A percentile compares a stretch with the other conserved stretches of the same genome.
Evolutionary conservation across 495 filamentous ascomycete species (phyloP).

Genomic region (Acidiella bohemica): DNA sequence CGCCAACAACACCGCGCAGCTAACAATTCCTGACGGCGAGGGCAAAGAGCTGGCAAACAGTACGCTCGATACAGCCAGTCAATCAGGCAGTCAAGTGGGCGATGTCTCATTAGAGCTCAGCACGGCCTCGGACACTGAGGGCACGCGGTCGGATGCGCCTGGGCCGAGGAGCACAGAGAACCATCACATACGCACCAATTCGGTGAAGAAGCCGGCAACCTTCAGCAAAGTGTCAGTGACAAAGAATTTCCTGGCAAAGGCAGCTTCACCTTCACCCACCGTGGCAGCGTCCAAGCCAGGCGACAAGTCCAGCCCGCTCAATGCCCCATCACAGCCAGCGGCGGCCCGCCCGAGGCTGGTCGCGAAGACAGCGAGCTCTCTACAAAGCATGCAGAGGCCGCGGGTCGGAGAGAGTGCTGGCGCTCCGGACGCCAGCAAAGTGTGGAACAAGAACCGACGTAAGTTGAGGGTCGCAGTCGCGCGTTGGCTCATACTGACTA

Average conservation of each 20-base stretch:
- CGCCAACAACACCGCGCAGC: no score
- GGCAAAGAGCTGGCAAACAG: no score
- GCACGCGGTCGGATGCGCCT: slow-evolving; percentile 29
- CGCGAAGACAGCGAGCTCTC: slow-evolving; percentile 49
- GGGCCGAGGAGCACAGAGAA: slow-evolving; percentile 38
- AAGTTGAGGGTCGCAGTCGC: slow-evolving; percentile 25
- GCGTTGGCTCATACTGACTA: slow-evolving; percentile 3
- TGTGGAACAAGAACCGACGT: slow-evolving; percentile 99
- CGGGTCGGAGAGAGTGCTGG: slow-evolving; percentile 16
- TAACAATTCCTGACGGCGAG: no score
- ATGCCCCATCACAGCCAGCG: slow-evolving; percentile 39
- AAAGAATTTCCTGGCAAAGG: slow-evolving; percentile 65
- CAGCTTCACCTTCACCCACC: slow-evolving; percentile 27
- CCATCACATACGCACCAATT: slow-evolving; percentile 51
- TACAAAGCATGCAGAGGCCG: slow-evolving; percentile 37
- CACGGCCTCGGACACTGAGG: slow-evolving; percentile 59
- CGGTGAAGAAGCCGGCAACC: slow-evolving; percentile 67
- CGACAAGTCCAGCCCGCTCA: slow-evolving; percentile 24
- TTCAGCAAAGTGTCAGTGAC: slow-evolving; percentile 96
- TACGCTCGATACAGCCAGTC: neutral
- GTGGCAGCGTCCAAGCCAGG: slow-evolving; percentile 18
- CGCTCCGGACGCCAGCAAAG: slow-evolving; percentile 57
- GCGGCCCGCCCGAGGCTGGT: slow-evolving; percentile 46
- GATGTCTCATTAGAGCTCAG: slow-evolving; percentile 29
- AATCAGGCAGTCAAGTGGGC: neutral